Evolutionary conservation across 768 basidiomycete genomes (phyloP).

Genomic region (Paxillus ammoniavirescens): DNA sequence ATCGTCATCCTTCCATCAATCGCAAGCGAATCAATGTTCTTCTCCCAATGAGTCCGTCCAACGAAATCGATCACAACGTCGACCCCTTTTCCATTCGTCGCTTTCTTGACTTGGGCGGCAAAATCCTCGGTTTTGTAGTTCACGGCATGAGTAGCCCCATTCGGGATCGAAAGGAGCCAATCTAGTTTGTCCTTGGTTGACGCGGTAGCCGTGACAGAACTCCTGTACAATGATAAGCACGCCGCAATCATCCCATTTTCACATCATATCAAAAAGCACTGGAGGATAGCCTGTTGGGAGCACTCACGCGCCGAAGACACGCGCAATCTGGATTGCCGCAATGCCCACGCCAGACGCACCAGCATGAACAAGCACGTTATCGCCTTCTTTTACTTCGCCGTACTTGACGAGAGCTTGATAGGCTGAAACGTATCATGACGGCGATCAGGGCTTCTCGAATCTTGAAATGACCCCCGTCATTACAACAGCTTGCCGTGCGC

Average conservation of each 20-base stretch:
- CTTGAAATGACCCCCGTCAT: not conserved
- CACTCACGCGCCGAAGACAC: conserved; percentile 69
- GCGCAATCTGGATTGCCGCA: conserved; percentile 85
- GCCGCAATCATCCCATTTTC: not conserved
- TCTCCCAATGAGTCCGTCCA: conserved; percentile 68
- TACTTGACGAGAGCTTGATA: conserved; percentile 65
- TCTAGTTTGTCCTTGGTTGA: conserved; percentile 82
- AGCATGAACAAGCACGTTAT: conserved; percentile 85
- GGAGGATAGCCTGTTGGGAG: not conserved
- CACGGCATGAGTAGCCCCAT: conserved; percentile 69
- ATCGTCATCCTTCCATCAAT: conserved; percentile 75
- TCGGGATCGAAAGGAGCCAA: conserved; percentile 65
- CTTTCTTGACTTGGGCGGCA: conserved; percentile 63
- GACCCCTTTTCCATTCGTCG: conserved; percentile 68
- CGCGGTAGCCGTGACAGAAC: conserved; percentile 79
- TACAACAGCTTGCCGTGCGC: conserved; percentile 15
- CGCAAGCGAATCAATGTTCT: conserved; percentile 69
- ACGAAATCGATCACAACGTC: conserved; percentile 87
- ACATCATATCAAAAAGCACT: not conserved
- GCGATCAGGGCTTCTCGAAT: conserved; percentile 6
- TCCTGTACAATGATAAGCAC: conserved; percentile 36
- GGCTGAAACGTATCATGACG: conserved; percentile 34
- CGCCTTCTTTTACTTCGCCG: conserved; percentile 64
- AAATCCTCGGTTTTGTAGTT: conserved; percentile 90
- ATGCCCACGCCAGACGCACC: conserved; percentile 90